A percentile compares a stretch with the other conserved stretches of the same genome.
These are phyloP conservation scores for Aspergillus asperescens DNA, from an alignment of 495 filamentous ascomycete species.

Conservation along the genomic window DNA sequence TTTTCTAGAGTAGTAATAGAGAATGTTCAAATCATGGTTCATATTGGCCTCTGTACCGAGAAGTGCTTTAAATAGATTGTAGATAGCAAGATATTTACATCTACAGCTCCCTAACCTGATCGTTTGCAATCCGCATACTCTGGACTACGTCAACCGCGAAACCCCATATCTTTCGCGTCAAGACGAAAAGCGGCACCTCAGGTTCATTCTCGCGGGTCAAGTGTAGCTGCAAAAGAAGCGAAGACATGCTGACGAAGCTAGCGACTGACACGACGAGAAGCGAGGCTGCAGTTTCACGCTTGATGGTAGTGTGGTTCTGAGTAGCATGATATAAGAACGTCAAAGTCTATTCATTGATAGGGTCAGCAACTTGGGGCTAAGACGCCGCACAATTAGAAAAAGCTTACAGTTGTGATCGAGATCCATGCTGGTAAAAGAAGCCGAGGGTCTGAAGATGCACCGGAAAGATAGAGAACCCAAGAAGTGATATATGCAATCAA, in stretches of 20 bases:
- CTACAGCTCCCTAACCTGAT: slow-evolving; percentile 23
- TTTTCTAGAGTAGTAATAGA: background rate
- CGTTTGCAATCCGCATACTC: slow-evolving; percentile 38
- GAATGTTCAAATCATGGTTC: background rate
- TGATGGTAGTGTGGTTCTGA: slow-evolving; percentile 74
- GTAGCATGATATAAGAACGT: slow-evolving; percentile 77
- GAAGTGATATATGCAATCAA: slow-evolving; percentile 78
- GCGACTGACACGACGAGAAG: slow-evolving; percentile 69
- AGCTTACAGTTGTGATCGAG: slow-evolving; percentile 66
- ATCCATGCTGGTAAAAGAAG: slow-evolving; percentile 84
- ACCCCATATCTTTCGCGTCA: slow-evolving; percentile 45
- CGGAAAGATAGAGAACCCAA: slow-evolving; percentile 70
- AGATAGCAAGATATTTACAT: background rate
- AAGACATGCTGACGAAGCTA: slow-evolving; percentile 69
- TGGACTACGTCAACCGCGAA: slow-evolving; percentile 38
- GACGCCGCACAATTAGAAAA: background rate
- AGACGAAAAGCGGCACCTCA: slow-evolving; percentile 56
- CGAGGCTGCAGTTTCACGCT: slow-evolving; percentile 74
- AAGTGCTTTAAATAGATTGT: background rate
- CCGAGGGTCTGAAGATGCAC: slow-evolving; percentile 67
- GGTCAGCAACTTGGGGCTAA: background rate
- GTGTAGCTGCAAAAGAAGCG: slow-evolving; percentile 63
- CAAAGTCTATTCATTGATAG: slow-evolving; percentile 52
- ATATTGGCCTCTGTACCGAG: background rate
- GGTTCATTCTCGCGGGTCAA: slow-evolving; percentile 59